Base-by-base conservation (phyloP, 345 rosid genomes). In the Mangifera indica region DNA sequence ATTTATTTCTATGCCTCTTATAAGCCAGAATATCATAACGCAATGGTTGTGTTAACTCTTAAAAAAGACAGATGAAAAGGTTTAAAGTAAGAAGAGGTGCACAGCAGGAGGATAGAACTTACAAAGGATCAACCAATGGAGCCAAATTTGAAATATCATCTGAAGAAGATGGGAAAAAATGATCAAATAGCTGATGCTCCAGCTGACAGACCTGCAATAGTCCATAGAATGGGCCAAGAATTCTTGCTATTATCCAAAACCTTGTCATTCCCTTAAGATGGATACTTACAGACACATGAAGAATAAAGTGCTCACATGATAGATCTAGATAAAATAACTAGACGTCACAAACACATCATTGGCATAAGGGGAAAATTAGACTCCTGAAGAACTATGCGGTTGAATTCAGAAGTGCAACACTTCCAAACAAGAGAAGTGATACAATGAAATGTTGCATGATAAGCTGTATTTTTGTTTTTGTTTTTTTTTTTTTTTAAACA, bases 121-220 rank as follows among this genome's bases (percentile, higher is more conserved):
- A 93, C 97, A 94, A 68, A 49, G 98, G 97, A 87, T 94, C 97
- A 75, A 92, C 81, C 76, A 94, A 66, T 78, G 98, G 96, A 74
- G 98, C 92, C 89, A 92, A 87, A 82, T 91, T 87, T 63, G 98
- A 92, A 76, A 86, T 78, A 75, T 94, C 98, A 74, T 88, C 98
- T 0, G 90, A 91, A 53, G 98, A 88, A 70, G 95, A 86, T 68
- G 98, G 98, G 76, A 92, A 94, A 77, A 94, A 94, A 81, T 94
- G 97, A 81, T 81, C 88, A 85, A 94, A 94, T 70, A 94, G 92
- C 76, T 94, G 98, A 76, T 94, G 89, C 86, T 94, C 99, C 68
- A 90, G 90, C 69, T 92, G 99, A 82, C 99, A 94, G 76, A 88
- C 98, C 99, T 94, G 87, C 79, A 87, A 57, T 71, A 17, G 44